Conservation (phyloP, 2,329 filamentous ascomycete genomes). For the Tolypocladium nubicola region DNA sequence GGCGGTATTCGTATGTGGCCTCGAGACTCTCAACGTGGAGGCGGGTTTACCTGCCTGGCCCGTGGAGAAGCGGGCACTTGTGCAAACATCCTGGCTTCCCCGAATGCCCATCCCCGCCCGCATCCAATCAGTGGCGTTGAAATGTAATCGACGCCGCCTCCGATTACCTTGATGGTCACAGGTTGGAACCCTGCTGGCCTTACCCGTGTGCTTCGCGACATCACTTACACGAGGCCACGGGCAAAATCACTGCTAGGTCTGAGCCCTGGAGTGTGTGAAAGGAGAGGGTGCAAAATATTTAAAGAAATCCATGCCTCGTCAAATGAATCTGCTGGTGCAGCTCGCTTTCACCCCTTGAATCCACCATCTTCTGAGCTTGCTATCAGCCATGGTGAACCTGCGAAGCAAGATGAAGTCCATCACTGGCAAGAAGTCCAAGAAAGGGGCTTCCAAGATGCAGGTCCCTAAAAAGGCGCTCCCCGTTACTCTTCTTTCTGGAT, state of each 20-base stretch:
- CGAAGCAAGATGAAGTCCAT: background rate
- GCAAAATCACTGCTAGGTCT: background rate
- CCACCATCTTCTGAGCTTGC: background rate
- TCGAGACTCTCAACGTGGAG: no score
- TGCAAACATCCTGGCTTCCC: no score
- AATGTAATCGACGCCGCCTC: background rate
- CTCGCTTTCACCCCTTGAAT: background rate
- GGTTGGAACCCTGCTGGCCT: background rate
- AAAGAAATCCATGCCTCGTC: background rate
- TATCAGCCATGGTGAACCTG: background rate
- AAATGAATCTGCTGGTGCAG: background rate
- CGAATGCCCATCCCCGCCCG: background rate
- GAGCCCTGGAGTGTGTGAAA: background rate
- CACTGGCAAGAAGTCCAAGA: background rate
- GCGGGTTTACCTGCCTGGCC: no score
- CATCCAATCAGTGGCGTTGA: background rate
- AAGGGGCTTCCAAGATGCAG: background rate
- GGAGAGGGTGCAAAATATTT: background rate
- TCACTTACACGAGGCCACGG: background rate
- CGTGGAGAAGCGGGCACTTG: background rate
- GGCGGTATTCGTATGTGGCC: background rate
- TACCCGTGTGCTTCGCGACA: background rate
- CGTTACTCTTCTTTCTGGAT: conserved; percentile 24
- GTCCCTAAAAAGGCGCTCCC: conserved; percentile 15
- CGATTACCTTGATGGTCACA: background rate